These are phyloP conservation scores for Candida sp. DNA, from an alignment of 1,139 yeast genomes.

Conservation along the genomic window DNA sequence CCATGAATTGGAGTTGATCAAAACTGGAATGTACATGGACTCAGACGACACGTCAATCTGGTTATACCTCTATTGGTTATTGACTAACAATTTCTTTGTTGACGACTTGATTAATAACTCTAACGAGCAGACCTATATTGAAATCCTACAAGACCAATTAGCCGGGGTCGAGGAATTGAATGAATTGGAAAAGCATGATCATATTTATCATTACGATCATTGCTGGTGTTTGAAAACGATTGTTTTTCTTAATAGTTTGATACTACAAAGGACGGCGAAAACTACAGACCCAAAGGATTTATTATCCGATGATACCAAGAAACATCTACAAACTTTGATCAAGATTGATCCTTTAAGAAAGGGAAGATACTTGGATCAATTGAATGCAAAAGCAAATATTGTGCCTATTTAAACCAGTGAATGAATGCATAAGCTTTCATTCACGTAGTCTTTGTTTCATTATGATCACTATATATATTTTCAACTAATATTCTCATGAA, in stretches of 20 bases:
- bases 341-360: slow-evolving; percentile 68
- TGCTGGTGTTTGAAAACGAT: slow-evolving; percentile 67
- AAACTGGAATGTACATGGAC: slow-evolving; percentile 88
- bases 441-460: no score
- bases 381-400: slow-evolving; percentile 13
- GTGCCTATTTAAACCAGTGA: slow-evolving; percentile 3
- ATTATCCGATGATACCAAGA: slow-evolving; percentile 22
- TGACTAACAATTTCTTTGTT: slow-evolving; percentile 52
- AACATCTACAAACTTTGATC: slow-evolving; percentile 39
- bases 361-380: slow-evolving; percentile 53
- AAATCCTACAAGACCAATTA: slow-evolving; percentile 37
- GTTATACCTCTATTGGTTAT: slow-evolving; percentile 84
- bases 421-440: no score
- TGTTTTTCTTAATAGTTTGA: slow-evolving; percentile 38
- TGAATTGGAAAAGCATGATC: slow-evolving; percentile 56
- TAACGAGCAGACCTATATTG: slow-evolving; percentile 13
- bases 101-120: slow-evolving; percentile 20
- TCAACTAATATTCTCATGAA: no score
- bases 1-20: slow-evolving; percentile 65
- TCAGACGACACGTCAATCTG: slow-evolving; percentile 94
- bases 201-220: slow-evolving; percentile 49
- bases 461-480: no score
- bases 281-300: slow-evolving; percentile 3
- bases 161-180: slow-evolving; percentile 50
- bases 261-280: slow-evolving; percentile 13